A percentile compares a stretch with the other conserved stretches of the same genome.
Conservation (phyloP, 2,329 filamentous ascomycete genomes). For the Fusarium hainanense region DNA sequence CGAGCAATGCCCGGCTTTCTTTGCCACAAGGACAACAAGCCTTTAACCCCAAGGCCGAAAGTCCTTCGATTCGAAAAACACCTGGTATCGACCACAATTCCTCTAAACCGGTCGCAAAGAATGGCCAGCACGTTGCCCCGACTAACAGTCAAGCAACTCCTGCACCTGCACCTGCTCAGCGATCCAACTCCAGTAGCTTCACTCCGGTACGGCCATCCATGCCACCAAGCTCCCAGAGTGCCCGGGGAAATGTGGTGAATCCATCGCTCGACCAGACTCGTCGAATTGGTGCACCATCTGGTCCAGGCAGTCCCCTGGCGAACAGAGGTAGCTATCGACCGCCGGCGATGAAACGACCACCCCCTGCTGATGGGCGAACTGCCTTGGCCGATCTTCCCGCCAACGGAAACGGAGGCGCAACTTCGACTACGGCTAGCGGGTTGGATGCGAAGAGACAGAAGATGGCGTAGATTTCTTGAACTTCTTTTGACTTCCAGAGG, state of each 20-base stretch:
- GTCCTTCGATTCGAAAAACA: constrained; percentile 88
- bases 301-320: constrained; percentile 64
- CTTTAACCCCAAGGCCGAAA: constrained; percentile 81
- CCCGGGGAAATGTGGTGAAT: constrained; percentile 60
- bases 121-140: constrained; percentile 63
- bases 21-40: constrained; percentile 61
- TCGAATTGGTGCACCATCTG: constrained; percentile 69
- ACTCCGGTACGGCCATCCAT: constrained; percentile 48
- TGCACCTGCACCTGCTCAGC: constrained; percentile 29
- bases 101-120: constrained; percentile 76
- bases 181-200: constrained; percentile 44
- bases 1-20: constrained; percentile 54
- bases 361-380: constrained; percentile 53
- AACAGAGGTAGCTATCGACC: constrained; percentile 70
- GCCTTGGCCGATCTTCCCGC: constrained; percentile 64
- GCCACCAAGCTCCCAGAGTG: constrained; percentile 40
- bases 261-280: constrained; percentile 65
- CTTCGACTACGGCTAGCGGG: constrained; percentile 41
- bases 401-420: constrained; percentile 52
- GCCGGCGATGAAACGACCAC: constrained; percentile 67
- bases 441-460: constrained; percentile 66
- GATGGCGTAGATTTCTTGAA: constrained; percentile 48
- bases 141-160: constrained; percentile 45
- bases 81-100: constrained; percentile 85
- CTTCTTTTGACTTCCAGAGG: not conserved